These are phyloP conservation scores for Amanita rubescens DNA, from an alignment of 768 basidiomycete species.

Conservation along the genomic window DNA sequence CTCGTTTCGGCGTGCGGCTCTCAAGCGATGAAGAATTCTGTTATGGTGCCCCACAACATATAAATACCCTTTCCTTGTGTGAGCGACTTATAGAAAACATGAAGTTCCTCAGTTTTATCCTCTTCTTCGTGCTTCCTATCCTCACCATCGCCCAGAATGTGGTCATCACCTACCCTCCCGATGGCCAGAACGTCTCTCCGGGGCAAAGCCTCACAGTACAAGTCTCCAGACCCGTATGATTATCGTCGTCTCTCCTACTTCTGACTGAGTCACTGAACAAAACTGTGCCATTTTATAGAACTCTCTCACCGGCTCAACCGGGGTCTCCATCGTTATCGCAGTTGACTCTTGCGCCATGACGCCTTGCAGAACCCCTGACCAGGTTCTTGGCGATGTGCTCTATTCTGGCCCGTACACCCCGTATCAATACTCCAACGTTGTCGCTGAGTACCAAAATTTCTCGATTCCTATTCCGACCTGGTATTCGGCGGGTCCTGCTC, in stretches of 20 bases:
- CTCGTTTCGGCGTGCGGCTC: too few species aligned
- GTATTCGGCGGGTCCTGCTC: slow-evolving; percentile 21
- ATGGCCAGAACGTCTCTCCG: slow-evolving; percentile 15
- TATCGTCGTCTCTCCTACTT: not conserved
- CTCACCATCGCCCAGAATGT: slow-evolving; percentile 15
- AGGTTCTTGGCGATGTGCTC: slow-evolving; percentile 33
- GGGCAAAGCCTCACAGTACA: slow-evolving; percentile 27
- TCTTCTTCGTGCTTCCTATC: slow-evolving; percentile 9
- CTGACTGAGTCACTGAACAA: too few species aligned
- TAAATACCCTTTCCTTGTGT: too few species aligned
- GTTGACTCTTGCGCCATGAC: slow-evolving; percentile 27
- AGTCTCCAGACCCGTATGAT: slow-evolving; percentile 28
- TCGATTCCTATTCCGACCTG: slow-evolving; percentile 31
- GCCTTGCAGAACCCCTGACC: slow-evolving; percentile 16
- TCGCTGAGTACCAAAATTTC: slow-evolving; percentile 39
- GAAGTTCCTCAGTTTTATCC: slow-evolving; percentile 8
- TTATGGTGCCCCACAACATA: too few species aligned
- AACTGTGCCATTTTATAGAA: slow-evolving; percentile 17
- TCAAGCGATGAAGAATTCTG: too few species aligned
- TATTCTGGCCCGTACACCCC: slow-evolving; percentile 40
- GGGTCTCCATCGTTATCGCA: slow-evolving; percentile 40
- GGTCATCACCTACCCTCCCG: slow-evolving; percentile 24
- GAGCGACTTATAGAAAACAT: not conserved
- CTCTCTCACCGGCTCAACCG: slow-evolving; percentile 28
- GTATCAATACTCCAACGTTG: slow-evolving; percentile 16